Evolutionary conservation across 2,329 filamentous ascomycete species (phyloP), one percentile per base, ranked within the genome.

Genomic region (Albifimbria verrucaria): DNA sequence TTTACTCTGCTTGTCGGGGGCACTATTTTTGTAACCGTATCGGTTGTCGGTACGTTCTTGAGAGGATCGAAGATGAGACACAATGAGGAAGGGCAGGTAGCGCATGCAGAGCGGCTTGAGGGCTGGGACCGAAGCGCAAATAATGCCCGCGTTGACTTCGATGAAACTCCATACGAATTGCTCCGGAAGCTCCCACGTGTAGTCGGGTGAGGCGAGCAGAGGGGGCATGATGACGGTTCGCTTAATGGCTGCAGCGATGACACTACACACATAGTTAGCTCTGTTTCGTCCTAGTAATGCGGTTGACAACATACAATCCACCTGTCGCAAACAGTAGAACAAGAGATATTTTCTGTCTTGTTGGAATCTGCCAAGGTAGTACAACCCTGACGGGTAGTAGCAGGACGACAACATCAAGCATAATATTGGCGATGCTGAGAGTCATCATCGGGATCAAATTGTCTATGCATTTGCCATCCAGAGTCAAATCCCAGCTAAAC

Each of bases 341-440:
- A 36, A 86, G 70, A 0, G 78, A 80, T 15, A 79, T 62, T 51
- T 81, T 80, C 52, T 81, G 77, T 3, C 69, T 69, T 4, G 61
- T 63, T 0, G 78, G 76, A 7, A 81, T 77, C 52, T 77, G 69
- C 3, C 82, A 69, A 2, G 68, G 68, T 0, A 72, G 64, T 0
- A 80, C 65, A 1, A 77, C 72, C 1, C 66, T 68, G 32, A 80
- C 64, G 1, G 77, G 77, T 1, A 80, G 65, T 0, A 65, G 49
- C 7, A 79, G 66, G 39, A 80, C 73, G 60, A 72, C 73, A 28
- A 75, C 54, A 52, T 80, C 77, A 3, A 77, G 72, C 6, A 76
- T 7, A 36, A 80, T 78, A 57, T 78, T 78, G 58, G 60, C 60
- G 18, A 61, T 50, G 4, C 56, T 59, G 1, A 67, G 59, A 1